A percentile compares a stretch with the other conserved stretches of the same genome.
Evolutionary conservation across 106 monocot genomes (phyloP).

Genomic region (Phalaenopsis equestris): DNA sequence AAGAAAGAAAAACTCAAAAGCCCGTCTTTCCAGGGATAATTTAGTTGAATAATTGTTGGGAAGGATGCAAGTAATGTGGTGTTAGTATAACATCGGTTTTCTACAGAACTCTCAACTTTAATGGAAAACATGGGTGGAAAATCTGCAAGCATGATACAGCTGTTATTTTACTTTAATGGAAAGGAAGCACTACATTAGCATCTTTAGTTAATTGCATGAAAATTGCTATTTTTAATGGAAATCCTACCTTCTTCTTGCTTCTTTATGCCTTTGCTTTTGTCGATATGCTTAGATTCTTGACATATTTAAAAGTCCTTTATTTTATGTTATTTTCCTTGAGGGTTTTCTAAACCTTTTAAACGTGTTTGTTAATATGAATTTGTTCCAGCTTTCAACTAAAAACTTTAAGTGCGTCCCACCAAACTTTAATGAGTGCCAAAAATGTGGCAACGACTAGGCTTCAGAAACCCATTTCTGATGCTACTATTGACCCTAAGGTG

Average conservation of each 20-base stretch:
- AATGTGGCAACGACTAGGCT: not conserved
- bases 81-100: not conserved
- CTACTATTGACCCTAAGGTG: not conserved
- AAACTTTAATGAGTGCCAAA: not conserved
- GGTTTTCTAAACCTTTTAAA: not conserved
- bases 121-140: not conserved
- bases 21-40: too few species aligned
- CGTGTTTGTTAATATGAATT: not conserved
- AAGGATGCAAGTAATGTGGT: not conserved
- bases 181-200: not conserved
- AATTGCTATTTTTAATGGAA: not conserved
- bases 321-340: not conserved
- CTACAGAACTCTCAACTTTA: not conserved
- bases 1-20: not conserved
- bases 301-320: not conserved
- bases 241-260: not conserved
- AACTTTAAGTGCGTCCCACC: not conserved
- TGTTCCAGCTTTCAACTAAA: not conserved
- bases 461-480: constrained; percentile 9
- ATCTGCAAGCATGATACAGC: not conserved
- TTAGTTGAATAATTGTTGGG: not conserved
- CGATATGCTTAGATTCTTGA: not conserved
- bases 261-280: not conserved
- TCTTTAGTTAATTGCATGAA: not conserved
- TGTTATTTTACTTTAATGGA: not conserved